A percentile compares a stretch with the other conserved stretches of the same genome.
Conservation (phyloP, 2,329 filamentous ascomycete genomes). For the Pseudogymnoascus sp. region DNA sequence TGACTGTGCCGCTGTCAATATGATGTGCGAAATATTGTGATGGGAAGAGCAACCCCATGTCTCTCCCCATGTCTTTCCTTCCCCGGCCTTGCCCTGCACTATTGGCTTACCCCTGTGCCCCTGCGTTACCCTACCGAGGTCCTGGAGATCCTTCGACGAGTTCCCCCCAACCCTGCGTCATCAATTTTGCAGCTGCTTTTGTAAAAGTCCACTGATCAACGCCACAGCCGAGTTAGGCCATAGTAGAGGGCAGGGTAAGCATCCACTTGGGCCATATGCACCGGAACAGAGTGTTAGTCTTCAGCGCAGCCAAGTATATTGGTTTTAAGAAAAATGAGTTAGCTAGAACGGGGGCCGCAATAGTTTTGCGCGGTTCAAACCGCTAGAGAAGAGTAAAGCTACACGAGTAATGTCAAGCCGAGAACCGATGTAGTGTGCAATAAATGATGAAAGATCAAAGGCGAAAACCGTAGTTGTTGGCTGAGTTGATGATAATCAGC, state of each 20-base stretch:
- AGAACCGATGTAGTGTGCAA: background rate
- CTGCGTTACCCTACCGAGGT: background rate
- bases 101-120: slow-evolving; percentile 6
- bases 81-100: background rate
- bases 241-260: too few species aligned
- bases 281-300: background rate
- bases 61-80: background rate
- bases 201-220: background rate
- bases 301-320: background rate
- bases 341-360: background rate
- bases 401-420: background rate
- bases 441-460: background rate
- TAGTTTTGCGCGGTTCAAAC: background rate
- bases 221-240: background rate
- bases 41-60: background rate
- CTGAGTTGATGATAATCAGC: background rate
- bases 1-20: slow-evolving; percentile 4
- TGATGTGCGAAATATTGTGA: background rate
- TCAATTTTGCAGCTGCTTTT: background rate
- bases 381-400: background rate
- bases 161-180: background rate
- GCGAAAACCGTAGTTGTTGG: background rate
- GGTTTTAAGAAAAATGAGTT: background rate
- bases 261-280: background rate
- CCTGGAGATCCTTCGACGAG: background rate